phyloP scores from a whole-genome alignment of 2,329 filamentous ascomycete genomes.

The Alternaria gansuensis region DNA sequence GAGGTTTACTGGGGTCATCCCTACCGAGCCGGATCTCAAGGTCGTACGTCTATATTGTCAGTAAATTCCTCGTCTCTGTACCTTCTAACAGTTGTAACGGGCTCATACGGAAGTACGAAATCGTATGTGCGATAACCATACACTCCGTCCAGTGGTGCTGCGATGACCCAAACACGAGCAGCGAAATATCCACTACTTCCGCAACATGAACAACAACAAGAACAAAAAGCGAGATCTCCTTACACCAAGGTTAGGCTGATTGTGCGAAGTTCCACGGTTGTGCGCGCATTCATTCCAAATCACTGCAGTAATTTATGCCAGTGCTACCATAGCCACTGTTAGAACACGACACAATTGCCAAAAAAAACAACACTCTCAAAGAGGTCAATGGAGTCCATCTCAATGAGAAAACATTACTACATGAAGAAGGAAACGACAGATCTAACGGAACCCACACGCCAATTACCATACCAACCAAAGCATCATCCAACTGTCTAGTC shows the following conservation, averaged over 20 bases:
- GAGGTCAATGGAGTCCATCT: background rate
- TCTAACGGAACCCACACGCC: background rate
- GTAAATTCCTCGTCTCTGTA: no score
- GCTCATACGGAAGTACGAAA: no score
- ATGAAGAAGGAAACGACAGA: background rate
- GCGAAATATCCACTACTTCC: no score
- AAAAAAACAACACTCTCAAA: background rate
- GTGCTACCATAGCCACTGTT: background rate
- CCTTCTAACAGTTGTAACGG: no score
- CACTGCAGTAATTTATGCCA: background rate
- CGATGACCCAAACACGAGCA: no score
- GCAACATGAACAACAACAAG: no score
- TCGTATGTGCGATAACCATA: no score
- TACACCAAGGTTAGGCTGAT: no score
- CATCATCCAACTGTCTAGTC: background rate
- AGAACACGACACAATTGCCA: background rate
- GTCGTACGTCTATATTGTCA: background rate
- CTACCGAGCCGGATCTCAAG: background rate
- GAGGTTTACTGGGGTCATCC: slow-evolving; percentile 1
- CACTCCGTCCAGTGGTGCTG: no score
- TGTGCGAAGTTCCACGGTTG: no score
- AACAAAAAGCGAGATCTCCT: no score
- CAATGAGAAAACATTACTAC: background rate
- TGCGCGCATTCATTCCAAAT: background rate
- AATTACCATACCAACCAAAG: background rate